These are phyloP conservation scores for Boletus edulis DNA, from an alignment of 768 basidiomycete genomes.

Conservation along the genomic window DNA sequence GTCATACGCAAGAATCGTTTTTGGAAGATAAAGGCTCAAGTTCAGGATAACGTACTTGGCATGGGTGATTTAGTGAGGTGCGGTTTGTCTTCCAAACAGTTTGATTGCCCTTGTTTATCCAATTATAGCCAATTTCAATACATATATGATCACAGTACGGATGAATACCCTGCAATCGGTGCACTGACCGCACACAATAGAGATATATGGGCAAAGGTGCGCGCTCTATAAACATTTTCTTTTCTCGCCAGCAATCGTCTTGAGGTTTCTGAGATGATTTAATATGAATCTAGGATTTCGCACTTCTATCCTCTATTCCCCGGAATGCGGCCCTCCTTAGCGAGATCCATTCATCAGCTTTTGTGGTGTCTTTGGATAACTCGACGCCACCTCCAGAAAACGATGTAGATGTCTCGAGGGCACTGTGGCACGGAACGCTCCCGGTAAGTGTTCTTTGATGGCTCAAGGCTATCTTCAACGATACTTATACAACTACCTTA, in stretches of 20 bases:
- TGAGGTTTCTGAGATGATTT: background rate
- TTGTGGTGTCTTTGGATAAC: conserved; percentile 78
- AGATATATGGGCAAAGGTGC: conserved; percentile 86
- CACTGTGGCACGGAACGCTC: conserved; percentile 79
- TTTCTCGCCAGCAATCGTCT: background rate
- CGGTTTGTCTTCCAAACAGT: conserved; percentile 7
- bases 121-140: conserved; percentile 61
- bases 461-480: background rate
- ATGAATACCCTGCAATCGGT: conserved; percentile 72
- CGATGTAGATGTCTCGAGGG: conserved; percentile 60
- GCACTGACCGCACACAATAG: conserved; percentile 76
- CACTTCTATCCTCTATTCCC: conserved; percentile 53
- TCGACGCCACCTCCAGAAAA: conserved; percentile 43
- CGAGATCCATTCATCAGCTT: conserved; percentile 81
- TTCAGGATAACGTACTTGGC: conserved; percentile 56
- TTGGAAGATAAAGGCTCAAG: conserved; percentile 73
- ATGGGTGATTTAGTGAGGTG: conserved; percentile 66
- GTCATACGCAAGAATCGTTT: conserved; percentile 82
- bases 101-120: background rate
- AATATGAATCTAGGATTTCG: conserved; percentile 52
- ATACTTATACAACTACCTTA: background rate
- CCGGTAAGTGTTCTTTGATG: conserved; percentile 38
- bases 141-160: conserved; percentile 62
- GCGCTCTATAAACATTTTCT: background rate
- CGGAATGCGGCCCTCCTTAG: conserved; percentile 65